Percentiles rank a stretch among this genome's conserved stretches.
These are phyloP conservation scores for Albugo candida DNA, from an alignment of 352 stramenopile species.

Conservation along the genomic window DNA sequence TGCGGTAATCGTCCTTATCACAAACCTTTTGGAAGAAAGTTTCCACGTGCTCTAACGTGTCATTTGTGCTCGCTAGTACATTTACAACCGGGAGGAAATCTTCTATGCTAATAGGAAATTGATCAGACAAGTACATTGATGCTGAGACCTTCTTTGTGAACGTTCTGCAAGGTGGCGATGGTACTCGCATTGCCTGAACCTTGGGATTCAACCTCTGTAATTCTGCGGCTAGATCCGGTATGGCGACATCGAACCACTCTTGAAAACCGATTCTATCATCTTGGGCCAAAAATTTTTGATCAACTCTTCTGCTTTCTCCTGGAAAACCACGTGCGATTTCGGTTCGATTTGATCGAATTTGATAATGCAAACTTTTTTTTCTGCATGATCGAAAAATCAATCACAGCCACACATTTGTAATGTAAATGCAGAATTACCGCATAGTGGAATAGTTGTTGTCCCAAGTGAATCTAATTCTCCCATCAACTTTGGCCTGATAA, in stretches of 20 bases:
- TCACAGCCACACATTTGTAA: too few relatives aligned
- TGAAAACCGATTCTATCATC: slow-evolving; percentile 19
- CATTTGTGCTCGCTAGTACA: slow-evolving; percentile 46
- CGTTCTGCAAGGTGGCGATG: slow-evolving; percentile 21
- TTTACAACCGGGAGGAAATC: slow-evolving; percentile 46
- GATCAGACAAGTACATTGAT: slow-evolving; percentile 32
- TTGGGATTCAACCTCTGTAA: slow-evolving; percentile 18
- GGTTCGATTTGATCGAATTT: not conserved
- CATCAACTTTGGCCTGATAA: slow-evolving; percentile 13
- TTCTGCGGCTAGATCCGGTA: slow-evolving; percentile 16
- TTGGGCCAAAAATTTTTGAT: not conserved
- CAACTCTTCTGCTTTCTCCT: not conserved
- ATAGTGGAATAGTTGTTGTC: slow-evolving; percentile 38
- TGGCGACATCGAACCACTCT: slow-evolving; percentile 32
- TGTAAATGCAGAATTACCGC: slow-evolving; percentile 12
- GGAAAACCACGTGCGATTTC: not conserved
- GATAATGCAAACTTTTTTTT: not conserved
- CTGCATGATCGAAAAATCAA: too few relatives aligned
- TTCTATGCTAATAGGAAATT: slow-evolving; percentile 32
- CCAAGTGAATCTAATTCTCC: slow-evolving; percentile 36
- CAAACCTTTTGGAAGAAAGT: slow-evolving; percentile 38
- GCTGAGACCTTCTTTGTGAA: slow-evolving; percentile 33
- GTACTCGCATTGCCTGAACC: slow-evolving; percentile 28
- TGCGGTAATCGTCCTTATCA: not conserved
- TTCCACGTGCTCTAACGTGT: slow-evolving; percentile 33